Base-by-base conservation (phyloP, 495 filamentous ascomycete genomes). In the Neurospora pannonica region DNA sequence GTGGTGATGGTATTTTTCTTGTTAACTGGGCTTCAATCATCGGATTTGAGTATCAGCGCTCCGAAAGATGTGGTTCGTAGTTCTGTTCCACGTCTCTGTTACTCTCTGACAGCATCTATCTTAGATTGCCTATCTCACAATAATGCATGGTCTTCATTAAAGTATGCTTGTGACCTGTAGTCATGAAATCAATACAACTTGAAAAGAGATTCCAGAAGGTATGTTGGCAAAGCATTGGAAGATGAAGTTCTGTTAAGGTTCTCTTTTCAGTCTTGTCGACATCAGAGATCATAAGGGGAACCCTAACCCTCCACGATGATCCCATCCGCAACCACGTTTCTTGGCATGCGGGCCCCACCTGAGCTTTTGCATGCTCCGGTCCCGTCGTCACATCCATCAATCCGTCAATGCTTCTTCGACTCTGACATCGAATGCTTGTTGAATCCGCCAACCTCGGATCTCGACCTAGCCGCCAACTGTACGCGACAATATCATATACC, bases 271-370 rank as follows among this genome's bases (percentile, higher is more conserved):
- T 31, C 10, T 28, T 17, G 48, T 62, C 28, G 54, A 17, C 7
- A 48, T 11, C 2, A 19, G 11, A 28, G 3, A 3, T 4, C 13
- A 67, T 9, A 7, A 6, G n/a, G 28, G 10, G 15, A 71, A 76
- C 72, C 74, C 74, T 76, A 76, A 76, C 74, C 74, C 74, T 71
- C 31, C 11, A n/a, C 5, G 10, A 13, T 70, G n/a, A 37, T 42
- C 28, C 34, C 71, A 62, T 72, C 43, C 42, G 34, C 54, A 17
- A 0, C 28, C 15, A 34, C 54, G 24, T 62, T 34, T 17, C 28
- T 62, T 34, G 54, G 54, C 54, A 67, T 67, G 13, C 15, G 54
- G 28, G 54, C 28, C 54, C 54, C 54, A 67, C 54, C 7, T 67
- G 15, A 67, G 28, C 54, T 67, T 67, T 67, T 67, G 15, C 28